A percentile compares a stretch with the other conserved stretches of the same genome.
phyloP scores from a whole-genome alignment of 768 basidiomycete genomes.

The Mycena metata region DNA sequence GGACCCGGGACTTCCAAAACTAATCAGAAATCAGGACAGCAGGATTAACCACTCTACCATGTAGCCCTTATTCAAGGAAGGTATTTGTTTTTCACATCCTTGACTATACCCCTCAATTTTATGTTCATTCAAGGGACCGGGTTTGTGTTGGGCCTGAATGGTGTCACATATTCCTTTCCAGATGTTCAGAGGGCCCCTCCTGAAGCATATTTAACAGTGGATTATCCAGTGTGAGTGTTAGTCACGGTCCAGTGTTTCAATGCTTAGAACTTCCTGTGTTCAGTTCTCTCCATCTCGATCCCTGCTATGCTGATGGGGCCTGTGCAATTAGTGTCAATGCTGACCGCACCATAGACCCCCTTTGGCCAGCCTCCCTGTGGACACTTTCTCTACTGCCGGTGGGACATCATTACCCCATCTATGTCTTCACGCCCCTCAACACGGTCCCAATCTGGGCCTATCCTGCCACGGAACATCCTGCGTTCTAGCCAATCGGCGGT shows the following conservation, averaged over 20 bases:
- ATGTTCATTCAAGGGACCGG: background rate
- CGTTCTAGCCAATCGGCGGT: background rate
- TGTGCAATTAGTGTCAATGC: slow-evolving; percentile 5
- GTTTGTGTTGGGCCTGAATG: background rate
- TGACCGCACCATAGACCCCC: background rate
- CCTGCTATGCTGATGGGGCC: background rate
- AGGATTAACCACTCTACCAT: no score
- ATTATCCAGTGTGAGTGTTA: background rate
- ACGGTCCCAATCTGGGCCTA: no score
- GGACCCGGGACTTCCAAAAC: no score
- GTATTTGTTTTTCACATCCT: background rate
- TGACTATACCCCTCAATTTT: background rate
- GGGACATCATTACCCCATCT: no score
- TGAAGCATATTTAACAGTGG: background rate
- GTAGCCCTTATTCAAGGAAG: no score
- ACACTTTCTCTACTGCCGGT: no score
- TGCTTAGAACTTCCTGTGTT: no score
- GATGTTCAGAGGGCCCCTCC: background rate
- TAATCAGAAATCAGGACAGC: no score
- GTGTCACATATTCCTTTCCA: background rate
- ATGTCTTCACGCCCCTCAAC: no score
- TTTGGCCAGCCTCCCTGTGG: background rate
- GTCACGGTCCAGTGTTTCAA: background rate
- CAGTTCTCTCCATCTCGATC: background rate
- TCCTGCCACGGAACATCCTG: background rate